Evolutionary conservation across 2,329 filamentous ascomycete species (phyloP).

Genomic region (Fusarium virguliforme): DNA sequence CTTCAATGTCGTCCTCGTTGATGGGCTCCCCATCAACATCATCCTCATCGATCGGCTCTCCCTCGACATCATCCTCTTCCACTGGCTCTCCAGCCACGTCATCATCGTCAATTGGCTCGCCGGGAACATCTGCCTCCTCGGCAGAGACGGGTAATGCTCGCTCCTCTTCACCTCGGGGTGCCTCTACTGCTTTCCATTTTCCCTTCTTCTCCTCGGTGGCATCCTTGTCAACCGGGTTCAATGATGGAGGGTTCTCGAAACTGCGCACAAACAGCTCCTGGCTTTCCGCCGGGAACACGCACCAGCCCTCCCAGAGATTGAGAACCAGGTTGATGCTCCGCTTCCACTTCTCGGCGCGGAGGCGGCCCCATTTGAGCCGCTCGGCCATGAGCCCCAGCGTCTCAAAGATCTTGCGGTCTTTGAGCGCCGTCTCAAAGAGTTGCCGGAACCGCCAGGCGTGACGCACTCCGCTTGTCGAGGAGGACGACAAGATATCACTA

Average conservation of each 20-base stretch:
- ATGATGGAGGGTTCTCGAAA: slow-evolving; percentile 79
- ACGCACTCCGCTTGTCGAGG: slow-evolving; percentile 82
- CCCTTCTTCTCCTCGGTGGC: slow-evolving; percentile 55
- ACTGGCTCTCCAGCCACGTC: slow-evolving; percentile 59
- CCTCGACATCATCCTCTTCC: slow-evolving; percentile 66
- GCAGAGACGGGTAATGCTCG: slow-evolving; percentile 46
- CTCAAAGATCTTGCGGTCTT: slow-evolving; percentile 79
- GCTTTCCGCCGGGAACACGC: slow-evolving; percentile 80
- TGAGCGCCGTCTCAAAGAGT: slow-evolving; percentile 82
- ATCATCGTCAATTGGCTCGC: slow-evolving; percentile 62
- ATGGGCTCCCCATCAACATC: slow-evolving; percentile 65
- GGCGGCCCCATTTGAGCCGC: slow-evolving; percentile 82
- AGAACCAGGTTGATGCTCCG: slow-evolving; percentile 80
- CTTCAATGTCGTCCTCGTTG: slow-evolving; percentile 66
- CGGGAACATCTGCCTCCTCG: slow-evolving; percentile 66
- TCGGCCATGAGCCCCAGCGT: slow-evolving; percentile 81
- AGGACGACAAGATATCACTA: slow-evolving; percentile 84
- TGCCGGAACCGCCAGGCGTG: slow-evolving; percentile 91
- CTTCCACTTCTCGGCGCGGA: slow-evolving; percentile 89
- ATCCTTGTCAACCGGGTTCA: slow-evolving; percentile 52
- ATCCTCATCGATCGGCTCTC: slow-evolving; percentile 65
- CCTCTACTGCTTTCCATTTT: slow-evolving; percentile 69
- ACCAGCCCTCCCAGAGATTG: slow-evolving; percentile 80
- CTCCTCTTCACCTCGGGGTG: slow-evolving; percentile 35
- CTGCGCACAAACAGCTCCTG: slow-evolving; percentile 79